These are phyloP conservation scores for Juglanconis oblonga DNA, from an alignment of 2,329 filamentous ascomycete species.

Conservation along the genomic window DNA sequence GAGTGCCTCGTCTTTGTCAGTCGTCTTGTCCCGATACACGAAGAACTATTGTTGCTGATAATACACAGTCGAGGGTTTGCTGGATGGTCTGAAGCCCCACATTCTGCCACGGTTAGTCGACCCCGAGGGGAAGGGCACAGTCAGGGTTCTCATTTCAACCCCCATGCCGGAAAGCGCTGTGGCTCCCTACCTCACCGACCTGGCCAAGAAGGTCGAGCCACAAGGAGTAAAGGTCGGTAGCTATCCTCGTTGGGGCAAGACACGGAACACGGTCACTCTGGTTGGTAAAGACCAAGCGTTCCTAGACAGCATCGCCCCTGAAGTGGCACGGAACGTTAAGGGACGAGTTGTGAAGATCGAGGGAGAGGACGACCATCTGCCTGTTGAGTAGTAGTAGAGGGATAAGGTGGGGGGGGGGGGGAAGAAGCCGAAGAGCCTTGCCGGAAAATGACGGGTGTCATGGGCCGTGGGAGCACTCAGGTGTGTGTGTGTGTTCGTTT, in stretches of 20 bases:
- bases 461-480: neutral
- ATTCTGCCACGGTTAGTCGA: constrained; percentile 71
- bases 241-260: constrained; percentile 90
- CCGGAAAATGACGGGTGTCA: neutral
- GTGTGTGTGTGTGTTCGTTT: no score
- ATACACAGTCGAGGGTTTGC: constrained; percentile 62
- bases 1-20: constrained; percentile 76
- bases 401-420: neutral
- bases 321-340: constrained; percentile 74
- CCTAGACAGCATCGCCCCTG: constrained; percentile 73
- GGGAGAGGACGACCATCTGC: constrained; percentile 61
- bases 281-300: constrained; percentile 72
- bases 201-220: constrained; percentile 70
- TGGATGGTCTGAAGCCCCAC: constrained; percentile 71
- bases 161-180: constrained; percentile 83
- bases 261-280: constrained; percentile 83
- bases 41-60: neutral
- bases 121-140: constrained; percentile 76
- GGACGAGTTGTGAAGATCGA: constrained; percentile 69
- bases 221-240: constrained; percentile 90
- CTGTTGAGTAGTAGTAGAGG: neutral
- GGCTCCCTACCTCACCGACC: constrained; percentile 75
- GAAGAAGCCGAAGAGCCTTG: neutral
- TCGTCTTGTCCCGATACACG: constrained; percentile 1
- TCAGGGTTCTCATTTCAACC: constrained; percentile 79